Percentiles rank a stretch among this genome's conserved stretches.
Evolutionary conservation across 2,329 filamentous ascomycete genomes (phyloP).

Genomic region (Malbranchea zuffiana): DNA sequence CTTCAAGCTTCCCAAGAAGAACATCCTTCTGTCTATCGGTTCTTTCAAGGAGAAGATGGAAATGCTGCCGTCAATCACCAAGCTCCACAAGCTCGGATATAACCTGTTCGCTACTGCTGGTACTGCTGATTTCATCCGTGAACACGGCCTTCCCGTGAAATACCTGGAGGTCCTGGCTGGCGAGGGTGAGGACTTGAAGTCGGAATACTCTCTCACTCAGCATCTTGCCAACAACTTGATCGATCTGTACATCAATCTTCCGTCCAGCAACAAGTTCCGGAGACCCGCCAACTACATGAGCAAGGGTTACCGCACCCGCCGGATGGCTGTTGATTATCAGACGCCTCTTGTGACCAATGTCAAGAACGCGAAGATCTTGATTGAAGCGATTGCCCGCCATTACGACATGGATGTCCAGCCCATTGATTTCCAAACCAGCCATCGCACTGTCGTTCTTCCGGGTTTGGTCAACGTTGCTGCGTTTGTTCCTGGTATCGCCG

Average conservation of each 20-base stretch:
- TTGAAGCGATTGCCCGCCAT: conserved; percentile 85
- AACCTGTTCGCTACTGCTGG: conserved; percentile 93
- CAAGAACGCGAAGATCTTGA: conserved; percentile 95
- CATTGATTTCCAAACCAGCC: conserved; percentile 86
- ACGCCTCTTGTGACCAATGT: conserved; percentile 96
- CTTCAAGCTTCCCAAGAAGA: conserved; percentile 91
- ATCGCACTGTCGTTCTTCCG: conserved; percentile 61
- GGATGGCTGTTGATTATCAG: conserved; percentile 97
- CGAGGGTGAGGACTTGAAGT: conserved; percentile 72
- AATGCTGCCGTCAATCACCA: conserved; percentile 84
- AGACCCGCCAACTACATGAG: conserved; percentile 97
- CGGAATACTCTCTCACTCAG: conserved; percentile 93
- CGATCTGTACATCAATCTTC: conserved; percentile 96
- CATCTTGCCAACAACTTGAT: conserved; percentile 97
- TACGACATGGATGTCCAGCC: conserved; percentile 73
- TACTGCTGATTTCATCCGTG: conserved; percentile 91
- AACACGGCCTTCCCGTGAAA: conserved; percentile 83
- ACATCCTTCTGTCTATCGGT: conserved; percentile 88
- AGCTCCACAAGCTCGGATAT: conserved; percentile 81
- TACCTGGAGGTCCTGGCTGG: conserved; percentile 79
- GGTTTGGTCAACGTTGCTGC: conserved; percentile 70
- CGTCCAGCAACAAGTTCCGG: conserved; percentile 96
- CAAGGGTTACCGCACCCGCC: conserved; percentile 88
- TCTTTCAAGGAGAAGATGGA: conserved; percentile 97
- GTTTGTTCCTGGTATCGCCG: conserved; percentile 63